Evolutionary conservation across 495 filamentous ascomycete species (phyloP), one percentile per base, ranked within the genome.

Genomic region (Xanthoparmelia taractica): DNA sequence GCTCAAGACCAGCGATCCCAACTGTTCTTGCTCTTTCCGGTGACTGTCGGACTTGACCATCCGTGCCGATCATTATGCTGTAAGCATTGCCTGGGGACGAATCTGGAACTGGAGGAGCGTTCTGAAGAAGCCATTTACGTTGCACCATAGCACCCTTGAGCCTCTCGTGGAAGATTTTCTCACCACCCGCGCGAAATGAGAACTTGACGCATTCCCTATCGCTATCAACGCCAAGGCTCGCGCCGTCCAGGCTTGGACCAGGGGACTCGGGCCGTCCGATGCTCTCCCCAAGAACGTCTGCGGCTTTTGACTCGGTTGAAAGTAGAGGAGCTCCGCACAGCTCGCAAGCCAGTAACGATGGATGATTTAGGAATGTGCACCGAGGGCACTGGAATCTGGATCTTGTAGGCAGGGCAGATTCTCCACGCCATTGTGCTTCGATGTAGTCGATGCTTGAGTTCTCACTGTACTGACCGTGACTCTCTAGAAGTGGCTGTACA

Each of bases 321-420:
- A 86, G 71, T 0, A 97, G 74, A 12, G 91, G 82, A 23, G 85
- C 89, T 5, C 91, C 91, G 68, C 94, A 99, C 55, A 99, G 90
- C 73, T 99, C 94, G 70, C 94, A 97, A 23, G 85, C 84, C 0
- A 84, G 71, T 6, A 99, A 77, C 25, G 88, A 96, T 4, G 92
- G 89, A 73, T 97, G 92, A 69, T 99, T 99, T 37, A 85, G 75
- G 72, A 97, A 97, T 12, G 94, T 99, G 71, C 94, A 99, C 63
- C 93, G 81, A 20, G 92, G 91, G 69, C 94, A 99, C 48, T 84
- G 78, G 63, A 88, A 84, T 3, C 23, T 58, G 25, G 68, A 63
- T 8, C 57, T 48, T 33, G 73, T 64, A 17, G 75, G 64, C n/a
- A 71, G 68, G 20, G 58, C 65, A 8, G 43, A 60, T 8, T 48